Evolutionary conservation across 768 basidiomycete species (phyloP).

Genomic region (Trametes cinnabarina): DNA sequence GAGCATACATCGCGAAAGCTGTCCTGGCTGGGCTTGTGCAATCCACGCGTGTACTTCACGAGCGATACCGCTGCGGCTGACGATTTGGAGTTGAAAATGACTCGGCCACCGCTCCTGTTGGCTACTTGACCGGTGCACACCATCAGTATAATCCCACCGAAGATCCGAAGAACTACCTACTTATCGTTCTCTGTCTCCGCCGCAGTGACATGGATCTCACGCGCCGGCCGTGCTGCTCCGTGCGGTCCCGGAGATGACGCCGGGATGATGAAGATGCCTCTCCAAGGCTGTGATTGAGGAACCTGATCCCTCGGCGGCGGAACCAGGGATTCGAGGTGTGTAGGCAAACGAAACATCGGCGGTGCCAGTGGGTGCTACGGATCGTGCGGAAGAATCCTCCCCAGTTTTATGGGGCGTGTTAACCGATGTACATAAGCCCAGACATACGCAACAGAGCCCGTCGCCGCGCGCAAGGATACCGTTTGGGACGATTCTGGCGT

Average conservation of each 20-base stretch:
- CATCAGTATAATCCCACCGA: conserved; percentile 3
- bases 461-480: conserved; percentile 9
- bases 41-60: conserved; percentile 53
- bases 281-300: conserved; percentile 49
- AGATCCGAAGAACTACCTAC: conserved; percentile 41
- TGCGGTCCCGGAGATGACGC: conserved; percentile 39
- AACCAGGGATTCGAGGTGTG: conserved; percentile 57
- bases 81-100: conserved; percentile 41
- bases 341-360: conserved; percentile 53
- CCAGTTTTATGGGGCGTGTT: conserved; percentile 16
- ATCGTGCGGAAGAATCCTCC: conserved; percentile 9
- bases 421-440: conserved; percentile 17
- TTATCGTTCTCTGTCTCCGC: conserved; percentile 72
- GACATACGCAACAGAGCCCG: conserved; percentile 15
- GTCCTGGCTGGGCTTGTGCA: conserved; percentile 38
- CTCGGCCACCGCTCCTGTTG: conserved; percentile 57
- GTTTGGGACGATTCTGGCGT: conserved; percentile 10
- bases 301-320: conserved; percentile 52
- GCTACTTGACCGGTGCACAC: conserved; percentile 29
- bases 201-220: conserved; percentile 57
- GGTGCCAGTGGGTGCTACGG: conserved; percentile 13
- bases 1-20: conserved; percentile 46
- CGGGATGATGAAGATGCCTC: conserved; percentile 52
- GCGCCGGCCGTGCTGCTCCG: conserved; percentile 39
- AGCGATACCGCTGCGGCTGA: conserved; percentile 41